Percentiles rank a stretch among this genome's conserved stretches.
Conservation (phyloP, 2,329 filamentous ascomycete species). For the Calonectria pseudoreteaudii region DNA sequence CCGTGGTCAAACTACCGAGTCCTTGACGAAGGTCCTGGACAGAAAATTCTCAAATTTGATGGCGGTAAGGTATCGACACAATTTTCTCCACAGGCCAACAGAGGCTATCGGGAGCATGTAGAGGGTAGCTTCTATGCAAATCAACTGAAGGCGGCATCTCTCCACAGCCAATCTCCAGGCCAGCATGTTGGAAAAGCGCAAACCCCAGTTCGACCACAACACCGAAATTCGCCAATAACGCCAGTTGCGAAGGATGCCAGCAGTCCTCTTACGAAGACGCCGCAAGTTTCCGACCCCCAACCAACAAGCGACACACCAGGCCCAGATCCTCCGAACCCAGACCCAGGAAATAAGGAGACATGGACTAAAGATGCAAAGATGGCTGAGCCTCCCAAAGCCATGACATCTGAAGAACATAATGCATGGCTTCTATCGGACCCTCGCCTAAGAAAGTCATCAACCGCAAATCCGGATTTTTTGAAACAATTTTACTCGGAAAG, state of each 20-base stretch:
- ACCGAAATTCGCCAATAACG: not conserved
- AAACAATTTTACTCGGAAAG: constrained; percentile 97
- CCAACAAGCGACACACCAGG: not conserved
- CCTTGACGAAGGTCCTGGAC: constrained; percentile 84
- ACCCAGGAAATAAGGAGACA: not conserved
- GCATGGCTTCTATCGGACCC: constrained; percentile 86
- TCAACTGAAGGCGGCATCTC: constrained; percentile 66
- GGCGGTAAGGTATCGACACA: constrained; percentile 76
- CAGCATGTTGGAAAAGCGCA: constrained; percentile 44
- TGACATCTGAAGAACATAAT: constrained; percentile 95
- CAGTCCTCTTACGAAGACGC: constrained; percentile 7
- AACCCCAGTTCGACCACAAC: constrained; percentile 32
- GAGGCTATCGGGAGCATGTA: constrained; percentile 84
- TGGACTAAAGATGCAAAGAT: constrained; percentile 5
- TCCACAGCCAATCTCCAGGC: constrained; percentile 43
- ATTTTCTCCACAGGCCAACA: constrained; percentile 64
- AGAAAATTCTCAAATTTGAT: constrained; percentile 77
- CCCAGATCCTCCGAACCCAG: not conserved
- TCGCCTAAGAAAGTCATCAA: constrained; percentile 86
- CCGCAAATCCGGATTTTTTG: constrained; percentile 92
- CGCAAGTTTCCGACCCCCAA: not conserved
- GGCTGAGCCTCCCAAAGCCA: constrained; percentile 61
- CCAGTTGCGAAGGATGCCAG: constrained; percentile 2
- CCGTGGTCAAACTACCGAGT: constrained; percentile 90
- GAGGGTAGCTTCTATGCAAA: constrained; percentile 85